Evolutionary conservation across 2,329 filamentous ascomycete genomes (phyloP).

Genomic region (Atkinsonella hypoxylon): DNA sequence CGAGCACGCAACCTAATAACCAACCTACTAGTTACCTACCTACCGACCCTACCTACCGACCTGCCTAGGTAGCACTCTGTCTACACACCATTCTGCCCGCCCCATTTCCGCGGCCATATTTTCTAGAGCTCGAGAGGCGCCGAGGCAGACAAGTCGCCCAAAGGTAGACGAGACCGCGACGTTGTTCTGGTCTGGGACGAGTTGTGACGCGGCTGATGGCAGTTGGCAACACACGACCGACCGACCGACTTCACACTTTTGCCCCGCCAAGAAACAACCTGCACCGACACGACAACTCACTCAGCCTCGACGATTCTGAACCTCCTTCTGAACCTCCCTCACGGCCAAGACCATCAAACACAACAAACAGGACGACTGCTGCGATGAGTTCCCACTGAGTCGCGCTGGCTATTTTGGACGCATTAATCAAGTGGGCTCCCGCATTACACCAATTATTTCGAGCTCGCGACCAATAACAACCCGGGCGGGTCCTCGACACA

Average conservation of each 20-base stretch:
- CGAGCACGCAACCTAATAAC: constrained; percentile 1
- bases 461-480: neutral
- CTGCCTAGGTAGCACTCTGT: no score
- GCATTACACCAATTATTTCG: neutral
- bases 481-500: no score
- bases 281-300: neutral
- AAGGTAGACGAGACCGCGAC: no score
- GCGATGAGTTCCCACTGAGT: neutral
- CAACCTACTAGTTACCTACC: no score
- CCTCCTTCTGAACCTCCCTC: no score
- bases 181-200: neutral
- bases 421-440: neutral
- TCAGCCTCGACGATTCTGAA: neutral
- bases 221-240: no score
- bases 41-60: no score
- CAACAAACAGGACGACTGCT: neutral
- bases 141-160: neutral
- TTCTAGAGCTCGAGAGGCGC: neutral
- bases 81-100: neutral
- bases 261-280: no score
- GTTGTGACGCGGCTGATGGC: neutral
- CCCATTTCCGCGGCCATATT: neutral
- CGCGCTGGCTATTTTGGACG: neutral
- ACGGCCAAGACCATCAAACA: neutral
- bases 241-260: no score